Conservation (phyloP, 257 asterid genomes). For the Plantago ovata region DNA sequence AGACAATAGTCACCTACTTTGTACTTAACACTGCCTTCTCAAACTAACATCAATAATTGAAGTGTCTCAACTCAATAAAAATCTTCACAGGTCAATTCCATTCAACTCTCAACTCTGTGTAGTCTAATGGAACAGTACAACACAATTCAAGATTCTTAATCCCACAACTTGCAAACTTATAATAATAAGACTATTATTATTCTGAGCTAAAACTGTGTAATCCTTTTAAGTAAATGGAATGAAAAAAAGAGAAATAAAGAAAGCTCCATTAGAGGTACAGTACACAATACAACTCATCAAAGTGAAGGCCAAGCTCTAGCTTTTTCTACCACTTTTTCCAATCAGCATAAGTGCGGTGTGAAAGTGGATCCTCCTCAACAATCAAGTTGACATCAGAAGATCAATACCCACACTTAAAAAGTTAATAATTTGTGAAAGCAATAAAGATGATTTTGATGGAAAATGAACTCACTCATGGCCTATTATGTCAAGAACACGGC, state of each 20-base stretch:
- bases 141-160: constrained; percentile 15
- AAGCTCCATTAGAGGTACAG: constrained; percentile 10
- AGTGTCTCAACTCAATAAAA: constrained; percentile 12
- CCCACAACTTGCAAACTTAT: constrained; percentile 14
- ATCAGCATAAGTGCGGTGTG: constrained; percentile 34
- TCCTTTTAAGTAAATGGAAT: constrained; percentile 13
- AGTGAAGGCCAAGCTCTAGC: constrained; percentile 26
- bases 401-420: constrained; percentile 16
- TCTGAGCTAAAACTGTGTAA: constrained; percentile 17
- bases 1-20: constrained; percentile 23
- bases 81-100: not conserved
- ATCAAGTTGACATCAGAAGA: constrained; percentile 40
- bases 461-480: constrained; percentile 25
- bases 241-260: constrained; percentile 22
- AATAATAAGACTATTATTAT: too few relatives aligned
- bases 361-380: constrained; percentile 42
- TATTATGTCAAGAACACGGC: constrained; percentile 43
- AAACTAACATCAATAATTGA: constrained; percentile 17
- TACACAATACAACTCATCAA: constrained; percentile 1
- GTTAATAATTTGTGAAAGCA: constrained; percentile 7
- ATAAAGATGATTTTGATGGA: constrained; percentile 13
- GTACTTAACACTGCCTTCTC: constrained; percentile 10
- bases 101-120: not conserved
- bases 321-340: constrained; percentile 26
- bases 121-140: not conserved